Evolutionary conservation across 129 eudicot genomes (phyloP), one percentile per base, ranked within the genome.

Genomic region (Arctium lappa): DNA sequence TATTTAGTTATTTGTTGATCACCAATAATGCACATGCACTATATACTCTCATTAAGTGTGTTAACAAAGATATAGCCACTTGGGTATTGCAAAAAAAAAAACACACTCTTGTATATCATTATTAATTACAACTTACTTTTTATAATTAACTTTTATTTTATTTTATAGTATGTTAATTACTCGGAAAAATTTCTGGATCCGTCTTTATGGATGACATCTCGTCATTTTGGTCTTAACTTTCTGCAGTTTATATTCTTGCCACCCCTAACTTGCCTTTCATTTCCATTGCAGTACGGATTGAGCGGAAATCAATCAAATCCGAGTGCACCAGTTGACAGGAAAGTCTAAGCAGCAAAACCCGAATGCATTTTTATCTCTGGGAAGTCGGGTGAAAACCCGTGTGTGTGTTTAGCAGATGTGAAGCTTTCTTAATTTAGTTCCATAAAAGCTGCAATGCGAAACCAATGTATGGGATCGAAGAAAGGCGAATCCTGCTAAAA

Each of bases 281-380:
- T 84, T 30, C 11, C 34, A 31, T n/a, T 90, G 90, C 90, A 92
- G 97, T 92, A 92, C 80, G 97, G 94, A 76, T 78, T 92, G 81
- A 81, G 76, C 60, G 88, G 89, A 80, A 82, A 65, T 75, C 80
- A 69, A 76, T 83, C 62, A 36, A 81, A 74, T 73, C 88, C 69
- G 69, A 86, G 80, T 62, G 65, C 83, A 6, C 79, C 91, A 39
- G 69, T 38, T 70, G 89, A 80, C 73, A 72, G n/a, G 37, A 89
- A 80, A 68, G 53, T 22, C 76, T 72, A 82, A 85, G 79, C 85
- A 87, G 75, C 70, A 63, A 75, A 68, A 4, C 31, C 7, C 22
- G 8, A 15, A 42, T 29, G 27, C 36, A 46, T 42, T 40, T 60
- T 65, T 22, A 65, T 53, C 74, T 48, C 77, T 27, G 34, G 37